Percentiles rank a stretch among this genome's conserved stretches.
Evolutionary conservation across 2,329 filamentous ascomycete species (phyloP).

Genomic region (Colletotrichum sp.): DNA sequence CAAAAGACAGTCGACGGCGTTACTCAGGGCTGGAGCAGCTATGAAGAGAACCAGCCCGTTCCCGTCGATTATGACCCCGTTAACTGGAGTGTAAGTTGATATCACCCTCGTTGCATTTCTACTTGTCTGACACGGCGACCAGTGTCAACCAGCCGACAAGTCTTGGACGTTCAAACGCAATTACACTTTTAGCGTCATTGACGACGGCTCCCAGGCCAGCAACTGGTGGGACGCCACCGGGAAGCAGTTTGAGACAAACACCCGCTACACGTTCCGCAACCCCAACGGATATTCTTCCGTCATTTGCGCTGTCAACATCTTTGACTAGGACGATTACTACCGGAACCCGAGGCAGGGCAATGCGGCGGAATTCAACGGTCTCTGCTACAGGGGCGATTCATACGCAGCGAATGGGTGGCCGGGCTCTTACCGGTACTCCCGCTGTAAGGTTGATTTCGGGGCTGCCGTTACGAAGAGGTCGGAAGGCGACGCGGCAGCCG

Average conservation of each 20-base stretch:
- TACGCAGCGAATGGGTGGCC: neutral
- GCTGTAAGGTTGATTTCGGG: neutral
- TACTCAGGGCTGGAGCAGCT: neutral
- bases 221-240: neutral
- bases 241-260: neutral
- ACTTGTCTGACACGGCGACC: neutral
- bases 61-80: neutral
- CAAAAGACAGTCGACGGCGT: neutral
- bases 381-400: conserved; percentile 24
- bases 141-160: neutral
- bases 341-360: neutral
- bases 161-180: neutral
- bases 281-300: neutral
- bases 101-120: neutral
- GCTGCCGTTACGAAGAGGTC: neutral
- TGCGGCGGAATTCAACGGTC: neutral
- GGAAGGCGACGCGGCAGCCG: neutral
- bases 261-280: neutral
- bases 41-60: neutral
- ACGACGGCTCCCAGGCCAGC: neutral
- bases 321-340: conserved; percentile 2
- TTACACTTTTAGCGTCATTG: neutral
- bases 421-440: neutral
- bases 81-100: neutral
- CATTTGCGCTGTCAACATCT: conserved; percentile 7